A percentile compares a stretch with the other conserved stretches of the same genome.
phyloP scores from a whole-genome alignment of 441 rosid genomes.

The Breynia disticha region DNA sequence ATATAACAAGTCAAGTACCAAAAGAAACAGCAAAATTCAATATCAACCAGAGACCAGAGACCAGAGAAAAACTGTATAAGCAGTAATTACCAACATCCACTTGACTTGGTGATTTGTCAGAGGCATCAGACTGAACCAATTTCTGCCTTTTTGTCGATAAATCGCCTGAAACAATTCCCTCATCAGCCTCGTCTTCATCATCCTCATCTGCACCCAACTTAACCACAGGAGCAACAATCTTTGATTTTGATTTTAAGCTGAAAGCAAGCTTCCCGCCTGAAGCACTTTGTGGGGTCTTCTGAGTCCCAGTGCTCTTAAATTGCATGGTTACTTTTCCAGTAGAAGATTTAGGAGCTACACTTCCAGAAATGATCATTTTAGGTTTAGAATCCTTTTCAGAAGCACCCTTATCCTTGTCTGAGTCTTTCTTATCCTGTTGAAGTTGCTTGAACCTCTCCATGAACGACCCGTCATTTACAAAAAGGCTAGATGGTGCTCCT shows the following conservation, averaged over 20 bases:
- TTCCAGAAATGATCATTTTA: slow-evolving; percentile 40
- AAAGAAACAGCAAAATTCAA: slow-evolving; percentile 16
- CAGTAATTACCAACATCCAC: slow-evolving; percentile 78
- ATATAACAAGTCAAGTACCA: background rate
- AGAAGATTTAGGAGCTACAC: slow-evolving; percentile 37
- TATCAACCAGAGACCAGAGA: slow-evolving; percentile 14
- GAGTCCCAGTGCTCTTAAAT: slow-evolving; percentile 36
- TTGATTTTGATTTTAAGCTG: slow-evolving; percentile 91
- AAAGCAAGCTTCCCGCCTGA: slow-evolving; percentile 87
- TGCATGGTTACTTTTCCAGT: slow-evolving; percentile 32
- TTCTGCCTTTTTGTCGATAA: slow-evolving; percentile 58
- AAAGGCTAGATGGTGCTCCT: slow-evolving; percentile 63
- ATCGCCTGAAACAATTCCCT: slow-evolving; percentile 32
- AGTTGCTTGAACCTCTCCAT: slow-evolving; percentile 97
- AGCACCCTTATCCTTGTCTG: slow-evolving; percentile 27
- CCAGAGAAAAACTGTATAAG: slow-evolving; percentile 23
- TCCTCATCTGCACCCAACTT: slow-evolving; percentile 83
- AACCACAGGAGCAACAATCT: slow-evolving; percentile 73
- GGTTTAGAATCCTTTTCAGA: slow-evolving; percentile 58
- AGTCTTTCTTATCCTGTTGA: slow-evolving; percentile 62
- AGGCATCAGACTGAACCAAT: slow-evolving; percentile 37
- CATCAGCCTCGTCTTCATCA: slow-evolving; percentile 56
- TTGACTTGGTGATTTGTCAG: slow-evolving; percentile 37
- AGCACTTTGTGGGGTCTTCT: slow-evolving; percentile 26
- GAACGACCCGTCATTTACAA: slow-evolving; percentile 95